A percentile compares a stretch with the other conserved stretches of the same genome.
Conservation (phyloP, 768 basidiomycete species). For the Amanita polypyramis region DNA sequence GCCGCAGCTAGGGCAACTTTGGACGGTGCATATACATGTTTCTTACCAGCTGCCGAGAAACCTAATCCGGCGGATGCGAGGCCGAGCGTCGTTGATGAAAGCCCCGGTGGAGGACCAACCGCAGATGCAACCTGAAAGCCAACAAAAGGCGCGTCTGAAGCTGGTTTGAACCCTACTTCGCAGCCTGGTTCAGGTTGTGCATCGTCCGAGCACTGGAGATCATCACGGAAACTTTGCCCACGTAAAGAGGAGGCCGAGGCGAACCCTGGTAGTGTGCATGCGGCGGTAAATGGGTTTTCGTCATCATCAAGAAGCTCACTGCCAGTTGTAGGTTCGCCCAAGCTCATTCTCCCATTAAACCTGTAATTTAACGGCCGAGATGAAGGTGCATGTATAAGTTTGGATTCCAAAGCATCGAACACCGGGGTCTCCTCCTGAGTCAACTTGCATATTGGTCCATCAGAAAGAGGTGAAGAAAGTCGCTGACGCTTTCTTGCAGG, state of each 20-base stretch:
- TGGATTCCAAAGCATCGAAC: conserved; percentile 40
- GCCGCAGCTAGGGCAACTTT: conserved; percentile 44
- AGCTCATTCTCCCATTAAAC: not conserved
- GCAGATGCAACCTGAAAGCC: conserved; percentile 28
- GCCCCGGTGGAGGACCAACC: conserved; percentile 16
- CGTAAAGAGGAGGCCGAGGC: conserved; percentile 12
- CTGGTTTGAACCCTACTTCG: conserved; percentile 40
- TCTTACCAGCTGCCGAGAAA: conserved; percentile 23
- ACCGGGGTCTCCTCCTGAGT: conserved; percentile 47
- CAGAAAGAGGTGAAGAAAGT: conserved; percentile 58
- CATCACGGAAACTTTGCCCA: conserved; percentile 18
- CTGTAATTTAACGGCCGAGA: not conserved
- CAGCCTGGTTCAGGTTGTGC: conserved; percentile 29
- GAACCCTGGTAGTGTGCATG: not conserved
- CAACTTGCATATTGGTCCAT: conserved; percentile 37
- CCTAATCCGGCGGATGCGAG: conserved; percentile 10
- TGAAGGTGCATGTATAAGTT: conserved; percentile 28
- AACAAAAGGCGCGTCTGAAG: conserved; percentile 15
- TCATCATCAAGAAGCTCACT: conserved; percentile 23
- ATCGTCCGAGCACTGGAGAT: conserved; percentile 8
- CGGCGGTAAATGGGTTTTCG: conserved; percentile 29
- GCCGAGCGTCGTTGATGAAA: conserved; percentile 1
- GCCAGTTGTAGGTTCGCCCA: not conserved
- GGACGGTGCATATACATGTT: conserved; percentile 40
- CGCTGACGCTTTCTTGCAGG: conserved; percentile 50